Percentiles rank a stretch among this genome's conserved stretches.
Evolutionary conservation across 495 filamentous ascomycete species (phyloP).

Genomic region (Penicillium samsonianum): DNA sequence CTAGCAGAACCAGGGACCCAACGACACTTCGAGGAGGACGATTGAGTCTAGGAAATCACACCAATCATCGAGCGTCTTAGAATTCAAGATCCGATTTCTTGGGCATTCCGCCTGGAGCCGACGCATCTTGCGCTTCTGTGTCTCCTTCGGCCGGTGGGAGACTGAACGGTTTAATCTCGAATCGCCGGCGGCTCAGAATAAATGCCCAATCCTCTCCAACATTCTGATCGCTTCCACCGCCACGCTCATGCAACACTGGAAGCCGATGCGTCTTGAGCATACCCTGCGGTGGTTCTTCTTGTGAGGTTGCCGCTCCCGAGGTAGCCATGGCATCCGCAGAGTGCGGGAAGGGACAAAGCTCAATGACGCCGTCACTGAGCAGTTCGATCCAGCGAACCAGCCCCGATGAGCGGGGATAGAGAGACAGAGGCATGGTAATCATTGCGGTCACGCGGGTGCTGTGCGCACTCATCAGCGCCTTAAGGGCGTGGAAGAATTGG

Average conservation of each 20-base stretch:
- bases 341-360: slow-evolving; percentile 82
- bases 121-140: slow-evolving; percentile 63
- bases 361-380: slow-evolving; percentile 81
- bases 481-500: slow-evolving; percentile 79
- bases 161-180: slow-evolving; percentile 86
- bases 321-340: slow-evolving; percentile 57
- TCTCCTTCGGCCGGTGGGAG: slow-evolving; percentile 87
- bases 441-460: slow-evolving; percentile 68
- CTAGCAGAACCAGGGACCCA: slow-evolving; percentile 43
- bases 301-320: slow-evolving; percentile 50
- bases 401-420: slow-evolving; percentile 77
- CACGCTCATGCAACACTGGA: slow-evolving; percentile 84
- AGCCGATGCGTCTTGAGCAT: slow-evolving; percentile 79
- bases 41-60: slow-evolving; percentile 25
- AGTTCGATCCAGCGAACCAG: slow-evolving; percentile 87
- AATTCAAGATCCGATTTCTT: slow-evolving; percentile 75
- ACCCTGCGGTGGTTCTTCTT: slow-evolving; percentile 80
- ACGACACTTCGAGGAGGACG: slow-evolving; percentile 39
- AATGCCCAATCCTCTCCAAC: slow-evolving; percentile 87
- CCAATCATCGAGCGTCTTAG: slow-evolving; percentile 30
- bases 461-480: slow-evolving; percentile 69
- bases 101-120: slow-evolving; percentile 47
- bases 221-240: slow-evolving; percentile 69
- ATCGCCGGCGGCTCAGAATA: slow-evolving; percentile 76
- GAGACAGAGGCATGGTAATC: slow-evolving; percentile 74